Percentiles rank a stretch among this genome's conserved stretches.
These are phyloP conservation scores for Pythium brachiatum DNA, from an alignment of 352 stramenopile species.

Conservation along the genomic window DNA sequence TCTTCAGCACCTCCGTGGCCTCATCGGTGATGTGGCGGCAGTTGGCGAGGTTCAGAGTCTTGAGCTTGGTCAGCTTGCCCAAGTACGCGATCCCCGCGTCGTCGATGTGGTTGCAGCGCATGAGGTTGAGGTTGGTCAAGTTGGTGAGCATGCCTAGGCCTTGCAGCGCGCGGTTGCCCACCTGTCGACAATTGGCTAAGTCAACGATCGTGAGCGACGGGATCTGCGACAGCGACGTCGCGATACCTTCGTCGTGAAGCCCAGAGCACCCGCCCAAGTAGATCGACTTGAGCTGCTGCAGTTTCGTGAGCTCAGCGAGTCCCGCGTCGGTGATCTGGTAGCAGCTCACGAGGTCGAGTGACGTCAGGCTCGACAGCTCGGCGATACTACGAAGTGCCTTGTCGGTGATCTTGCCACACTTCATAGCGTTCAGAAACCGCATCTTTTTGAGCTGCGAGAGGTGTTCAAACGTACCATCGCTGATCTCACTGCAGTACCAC, in stretches of 20 bases:
- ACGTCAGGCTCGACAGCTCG: constrained; percentile 51
- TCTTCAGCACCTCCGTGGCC: constrained; percentile 36
- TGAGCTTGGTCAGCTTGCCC: constrained; percentile 39
- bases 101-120: constrained; percentile 77
- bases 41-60: constrained; percentile 77
- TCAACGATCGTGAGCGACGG: constrained; percentile 58
- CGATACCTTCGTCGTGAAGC: constrained; percentile 59
- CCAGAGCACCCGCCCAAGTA: constrained; percentile 62
- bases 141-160: constrained; percentile 53
- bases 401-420: constrained; percentile 73
- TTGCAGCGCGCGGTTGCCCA: constrained; percentile 56
- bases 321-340: constrained; percentile 64
- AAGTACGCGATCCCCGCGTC: constrained; percentile 51
- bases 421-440: constrained; percentile 81
- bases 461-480: constrained; percentile 54
- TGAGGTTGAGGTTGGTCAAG: constrained; percentile 74
- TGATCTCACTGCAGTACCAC: constrained; percentile 85
- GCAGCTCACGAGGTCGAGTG: constrained; percentile 77
- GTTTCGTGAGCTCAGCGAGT: constrained; percentile 33
- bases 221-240: constrained; percentile 34
- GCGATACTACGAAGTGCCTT: constrained; percentile 42
- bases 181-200: constrained; percentile 70
- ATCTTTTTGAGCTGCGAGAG: constrained; percentile 51
- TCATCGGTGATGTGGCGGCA: constrained; percentile 76
- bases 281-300: constrained; percentile 56